A percentile compares a stretch with the other conserved stretches of the same genome.
These are phyloP conservation scores for Brassica carinata DNA, from an alignment of 345 rosid genomes.

Conservation along the genomic window DNA sequence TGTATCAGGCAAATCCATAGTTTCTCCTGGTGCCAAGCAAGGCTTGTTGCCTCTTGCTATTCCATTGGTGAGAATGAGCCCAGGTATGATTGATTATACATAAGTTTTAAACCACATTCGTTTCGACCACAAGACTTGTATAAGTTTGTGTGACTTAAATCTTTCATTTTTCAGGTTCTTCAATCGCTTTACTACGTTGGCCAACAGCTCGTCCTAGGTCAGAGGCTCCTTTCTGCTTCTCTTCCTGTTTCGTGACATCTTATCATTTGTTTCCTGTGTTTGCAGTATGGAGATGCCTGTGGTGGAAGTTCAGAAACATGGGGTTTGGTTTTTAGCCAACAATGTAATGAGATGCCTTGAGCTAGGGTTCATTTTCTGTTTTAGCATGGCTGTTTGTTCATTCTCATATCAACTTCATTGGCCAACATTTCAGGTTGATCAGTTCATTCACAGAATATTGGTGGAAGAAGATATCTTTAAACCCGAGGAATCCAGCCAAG, in stretches of 20 bases:
- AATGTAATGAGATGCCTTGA: constrained; percentile 50
- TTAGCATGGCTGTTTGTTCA: constrained; percentile 3
- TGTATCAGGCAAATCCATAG: constrained; percentile 60
- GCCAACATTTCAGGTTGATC: constrained; percentile 63
- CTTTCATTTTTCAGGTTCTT: constrained; percentile 47
- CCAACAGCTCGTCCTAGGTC: constrained; percentile 86
- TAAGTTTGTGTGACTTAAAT: background rate
- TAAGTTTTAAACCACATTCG: background rate
- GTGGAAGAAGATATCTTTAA: constrained; percentile 73
- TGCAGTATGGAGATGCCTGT: constrained; percentile 90
- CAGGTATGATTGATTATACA: constrained; percentile 45
- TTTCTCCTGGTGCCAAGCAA: constrained; percentile 77
- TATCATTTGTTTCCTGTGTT: constrained; percentile 24
- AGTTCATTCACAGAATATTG: constrained; percentile 70
- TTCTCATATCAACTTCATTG: constrained; percentile 7
- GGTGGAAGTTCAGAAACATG: constrained; percentile 71
- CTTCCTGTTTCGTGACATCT: background rate
- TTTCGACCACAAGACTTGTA: constrained; percentile 1
- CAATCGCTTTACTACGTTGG: constrained; percentile 81
- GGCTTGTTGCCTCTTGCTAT: constrained; percentile 74
- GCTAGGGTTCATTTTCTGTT: background rate
- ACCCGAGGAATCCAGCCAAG: constrained; percentile 41
- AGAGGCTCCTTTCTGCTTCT: constrained; percentile 22
- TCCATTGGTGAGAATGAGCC: constrained; percentile 58
- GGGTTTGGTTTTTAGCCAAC: constrained; percentile 83